A percentile compares a stretch with the other conserved stretches of the same genome.
Conservation (phyloP, 2,329 filamentous ascomycete genomes). For the Colletotrichum endophyticum region DNA sequence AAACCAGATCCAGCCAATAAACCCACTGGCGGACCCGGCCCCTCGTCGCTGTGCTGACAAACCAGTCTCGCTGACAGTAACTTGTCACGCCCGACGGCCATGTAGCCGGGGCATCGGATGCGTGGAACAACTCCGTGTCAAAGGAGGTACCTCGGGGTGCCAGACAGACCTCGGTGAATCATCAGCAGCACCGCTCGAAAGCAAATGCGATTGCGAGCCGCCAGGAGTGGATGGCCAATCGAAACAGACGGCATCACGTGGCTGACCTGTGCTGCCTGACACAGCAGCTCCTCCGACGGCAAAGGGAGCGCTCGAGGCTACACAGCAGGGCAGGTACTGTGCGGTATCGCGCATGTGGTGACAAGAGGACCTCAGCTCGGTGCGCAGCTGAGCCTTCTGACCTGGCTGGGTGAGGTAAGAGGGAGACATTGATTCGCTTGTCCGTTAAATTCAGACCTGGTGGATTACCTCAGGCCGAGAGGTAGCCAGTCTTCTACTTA, state of each 20-base stretch:
- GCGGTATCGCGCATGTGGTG: not conserved
- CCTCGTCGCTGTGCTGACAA: constrained; percentile 6
- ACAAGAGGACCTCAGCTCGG: not conserved
- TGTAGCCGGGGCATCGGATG: not conserved
- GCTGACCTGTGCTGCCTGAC: not conserved
- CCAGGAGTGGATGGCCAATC: not conserved
- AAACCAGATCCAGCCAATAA: not conserved
- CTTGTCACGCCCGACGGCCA: not conserved
- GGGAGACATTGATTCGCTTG: not conserved
- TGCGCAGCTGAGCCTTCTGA: not conserved
- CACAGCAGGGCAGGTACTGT: not conserved
- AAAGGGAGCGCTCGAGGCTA: not conserved
- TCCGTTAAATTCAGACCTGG: not conserved
- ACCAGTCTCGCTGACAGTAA: not conserved
- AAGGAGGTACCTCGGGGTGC: not conserved
- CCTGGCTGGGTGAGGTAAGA: not conserved
- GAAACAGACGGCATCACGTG: constrained; percentile 1
- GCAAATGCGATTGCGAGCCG: not conserved
- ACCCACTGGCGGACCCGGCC: not conserved
- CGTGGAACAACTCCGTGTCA: not conserved
- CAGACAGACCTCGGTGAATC: not conserved
- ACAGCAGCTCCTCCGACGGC: not conserved
- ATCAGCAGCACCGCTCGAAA: not conserved
- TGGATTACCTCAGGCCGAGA: not conserved
- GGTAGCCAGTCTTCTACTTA: not conserved